Evolutionary conservation across 306 rosid species (phyloP).

Genomic region (Acacia acuminata): DNA sequence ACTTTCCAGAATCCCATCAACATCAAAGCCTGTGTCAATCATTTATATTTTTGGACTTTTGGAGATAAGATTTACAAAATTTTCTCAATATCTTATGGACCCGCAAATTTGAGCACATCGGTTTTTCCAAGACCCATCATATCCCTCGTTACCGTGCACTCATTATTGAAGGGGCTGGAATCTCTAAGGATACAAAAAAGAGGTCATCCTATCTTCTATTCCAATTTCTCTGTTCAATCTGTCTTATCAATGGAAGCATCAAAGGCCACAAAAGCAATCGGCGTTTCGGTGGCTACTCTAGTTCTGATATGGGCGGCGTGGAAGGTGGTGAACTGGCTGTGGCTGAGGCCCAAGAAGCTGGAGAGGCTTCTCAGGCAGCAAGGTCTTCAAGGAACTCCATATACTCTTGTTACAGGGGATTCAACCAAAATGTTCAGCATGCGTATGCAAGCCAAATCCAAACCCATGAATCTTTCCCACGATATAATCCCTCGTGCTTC

Average conservation of each 20-base stretch:
- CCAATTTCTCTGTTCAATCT: neutral
- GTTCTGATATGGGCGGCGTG: slow-evolving; percentile 28
- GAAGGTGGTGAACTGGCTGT: slow-evolving; percentile 39
- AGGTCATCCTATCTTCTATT: neutral
- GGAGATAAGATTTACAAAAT: too few relatives aligned
- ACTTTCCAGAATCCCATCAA: too few relatives aligned
- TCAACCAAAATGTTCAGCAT: slow-evolving; percentile 14
- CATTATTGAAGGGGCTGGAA: too few relatives aligned
- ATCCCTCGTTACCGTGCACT: too few relatives aligned
- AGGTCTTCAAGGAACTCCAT: slow-evolving; percentile 39
- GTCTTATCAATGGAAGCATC: neutral
- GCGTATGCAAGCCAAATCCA: slow-evolving; percentile 34
- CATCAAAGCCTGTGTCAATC: too few relatives aligned
- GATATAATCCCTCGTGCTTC: slow-evolving; percentile 32
- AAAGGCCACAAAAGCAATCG: neutral
- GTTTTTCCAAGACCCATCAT: too few relatives aligned
- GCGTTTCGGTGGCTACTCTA: neutral
- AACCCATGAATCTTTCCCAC: slow-evolving; percentile 40
- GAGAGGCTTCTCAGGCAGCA: slow-evolving; percentile 39
- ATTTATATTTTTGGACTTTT: too few relatives aligned
- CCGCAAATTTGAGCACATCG: too few relatives aligned
- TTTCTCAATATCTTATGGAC: too few relatives aligned
- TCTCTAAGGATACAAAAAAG: too few relatives aligned
- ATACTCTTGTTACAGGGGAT: slow-evolving; percentile 36
- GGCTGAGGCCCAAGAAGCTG: slow-evolving; percentile 46